Base-by-base conservation (phyloP, 139 green algal genomes). In the Volvox reticuliferus region DNA sequence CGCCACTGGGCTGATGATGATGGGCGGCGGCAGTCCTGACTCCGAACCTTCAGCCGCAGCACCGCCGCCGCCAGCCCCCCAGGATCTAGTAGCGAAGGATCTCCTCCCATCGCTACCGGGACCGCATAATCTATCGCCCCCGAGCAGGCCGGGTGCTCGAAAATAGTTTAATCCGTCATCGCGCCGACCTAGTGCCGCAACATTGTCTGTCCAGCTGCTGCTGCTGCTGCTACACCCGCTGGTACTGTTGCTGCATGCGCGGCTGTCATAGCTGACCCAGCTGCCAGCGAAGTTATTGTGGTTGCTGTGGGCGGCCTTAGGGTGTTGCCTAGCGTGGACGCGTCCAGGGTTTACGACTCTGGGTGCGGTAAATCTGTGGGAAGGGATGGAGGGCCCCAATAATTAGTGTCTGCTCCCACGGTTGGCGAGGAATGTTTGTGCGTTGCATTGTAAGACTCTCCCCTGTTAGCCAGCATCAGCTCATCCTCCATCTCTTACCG, bases 1-100 rank as follows among this genome's bases (percentile, higher is more conserved):
- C 16, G 87, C 63, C 79, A 83, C 55, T 1, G 92, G 92, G 55
- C 86, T 92, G 78, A 94, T 93, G 32, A 94, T 91, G 37, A 92
- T 36, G 24, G 92, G 92, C 32, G 89, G 92, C 3, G 87, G 87
- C 69, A 90, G 86, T 0, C 69, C 69, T 0, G 33, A 28, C 9
- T 26, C 65, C 18, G 44, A 69, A 35, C 83, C 36, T 26, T 63
- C 83, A 37, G 67, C 35, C 12, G 32, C 26, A 19, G 9, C 32
- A 35, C 83, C 36, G 83, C 83, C 65, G 35, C 83, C 68, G 35
- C 63, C 12, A 28, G 62, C 12, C 26, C 83, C 24, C 79, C 79
- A 73, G 12, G 79, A 73, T n/a, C 55, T 44, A 16, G 28, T 50
- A 28, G 26, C 50, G 50, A 30, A 50, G 50, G 12, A 28, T 3